Base-by-base conservation (phyloP, 2,329 filamentous ascomycete genomes). In the Dichotomopilus funicola region DNA sequence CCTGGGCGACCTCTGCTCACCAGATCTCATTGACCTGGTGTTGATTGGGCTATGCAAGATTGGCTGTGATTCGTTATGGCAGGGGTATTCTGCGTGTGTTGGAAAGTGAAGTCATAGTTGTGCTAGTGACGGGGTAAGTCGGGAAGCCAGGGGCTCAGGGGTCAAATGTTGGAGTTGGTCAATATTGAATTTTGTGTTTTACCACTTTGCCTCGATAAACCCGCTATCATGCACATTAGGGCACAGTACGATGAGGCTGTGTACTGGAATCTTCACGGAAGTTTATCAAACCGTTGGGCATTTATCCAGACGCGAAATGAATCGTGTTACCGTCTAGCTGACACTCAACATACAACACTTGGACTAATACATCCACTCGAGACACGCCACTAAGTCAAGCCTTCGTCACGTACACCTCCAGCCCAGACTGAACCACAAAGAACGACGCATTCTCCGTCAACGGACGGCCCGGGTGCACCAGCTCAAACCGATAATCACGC, bases 361-460 rank as follows among this genome's bases (percentile, higher is more conserved):
- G 19, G 19, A 27, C 19, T 27, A 27, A 27, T 27, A 27, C 19
- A 27, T 27, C 19, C 19, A 27, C 19, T 27, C 19, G 19, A 27
- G 19, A 27, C 19, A 27, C 19, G 27, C 5, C 19, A 6, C 1
- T 12, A 5, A 35, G n/a, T 34, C 51, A 60, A 6, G 61, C 58
- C 47, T 54, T 58, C 52, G 41, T 59, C 6, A 78, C 70, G 62
- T 72, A 79, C 48, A 82, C 78, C 48, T 81, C 72, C 57, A 83
- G 63, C 0, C 80, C 80, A 49, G 76, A 71, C 65, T 83, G 80
- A 8, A 82, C 78, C 8, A 83, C 80, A 62, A 84, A 83, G 66
- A 82, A 83, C 3, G 78, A 80, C 19, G 79, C 75, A 53, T 78
- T 74, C n/a, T 78, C 77, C 57, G 73, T 74, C 61, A 82, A 70